phyloP scores from a whole-genome alignment of 371 early-diverging fungal species.

The Dichotomocladium elegans region DNA sequence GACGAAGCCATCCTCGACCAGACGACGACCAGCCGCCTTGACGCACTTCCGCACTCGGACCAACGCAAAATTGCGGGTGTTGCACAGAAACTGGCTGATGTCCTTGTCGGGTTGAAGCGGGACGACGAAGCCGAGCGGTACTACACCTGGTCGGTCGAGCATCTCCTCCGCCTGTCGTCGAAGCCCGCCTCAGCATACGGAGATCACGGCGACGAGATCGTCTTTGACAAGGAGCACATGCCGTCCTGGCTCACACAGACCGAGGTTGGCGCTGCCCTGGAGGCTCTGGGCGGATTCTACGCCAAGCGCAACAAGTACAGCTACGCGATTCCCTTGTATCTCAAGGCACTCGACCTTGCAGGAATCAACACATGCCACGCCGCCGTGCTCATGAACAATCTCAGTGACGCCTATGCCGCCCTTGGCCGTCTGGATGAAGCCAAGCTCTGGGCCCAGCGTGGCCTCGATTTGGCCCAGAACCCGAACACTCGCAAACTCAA shows the following conservation, averaged over 20 bases:
- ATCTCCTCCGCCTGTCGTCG: conserved; percentile 32
- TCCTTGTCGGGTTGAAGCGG: conserved; percentile 34
- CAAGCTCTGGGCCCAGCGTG: conserved; percentile 56
- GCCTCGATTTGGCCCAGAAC: conserved; percentile 49
- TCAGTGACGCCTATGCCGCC: conserved; percentile 55
- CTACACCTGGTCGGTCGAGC: conserved; percentile 63
- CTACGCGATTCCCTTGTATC: conserved; percentile 57
- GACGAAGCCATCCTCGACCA: conserved; percentile 11
- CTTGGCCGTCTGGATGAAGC: conserved; percentile 54
- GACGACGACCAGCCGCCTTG: conserved; percentile 3
- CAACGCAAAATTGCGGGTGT: conserved; percentile 53
- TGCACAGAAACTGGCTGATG: conserved; percentile 61
- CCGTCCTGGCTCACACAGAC: conserved; percentile 58
- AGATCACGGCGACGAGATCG: conserved; percentile 19
- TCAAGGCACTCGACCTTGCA: conserved; percentile 48
- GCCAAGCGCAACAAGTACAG: conserved; percentile 45
- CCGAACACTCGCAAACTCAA: conserved; percentile 39
- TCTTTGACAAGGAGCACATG: conserved; percentile 55
- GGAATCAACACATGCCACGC: conserved; percentile 43
- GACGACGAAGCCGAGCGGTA: conserved; percentile 59
- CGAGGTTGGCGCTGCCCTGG: conserved; percentile 57
- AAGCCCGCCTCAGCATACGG: conserved; percentile 27
- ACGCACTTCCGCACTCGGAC: conserved; percentile 8
- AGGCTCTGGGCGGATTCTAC: conserved; percentile 57
- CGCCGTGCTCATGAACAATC: conserved; percentile 55